Evolutionary conservation across 257 asterid genomes (phyloP), one percentile per base, ranked within the genome.

Genomic region (Gynochthodes officinalis): DNA sequence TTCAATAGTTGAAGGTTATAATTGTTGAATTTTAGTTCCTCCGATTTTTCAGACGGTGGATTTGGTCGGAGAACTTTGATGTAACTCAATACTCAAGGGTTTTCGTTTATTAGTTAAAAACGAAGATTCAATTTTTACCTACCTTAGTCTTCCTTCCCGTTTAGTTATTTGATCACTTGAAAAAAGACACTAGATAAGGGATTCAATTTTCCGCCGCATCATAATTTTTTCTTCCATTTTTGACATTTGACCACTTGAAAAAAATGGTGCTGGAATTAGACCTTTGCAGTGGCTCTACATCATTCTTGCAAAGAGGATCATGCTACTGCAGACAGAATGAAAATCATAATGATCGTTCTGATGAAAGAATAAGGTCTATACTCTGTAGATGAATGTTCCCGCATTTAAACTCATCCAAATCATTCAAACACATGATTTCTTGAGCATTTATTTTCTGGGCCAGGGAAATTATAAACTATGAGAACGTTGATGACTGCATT

Each of bases 401-500:
- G 10, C 10, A 37, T 37, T 2, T 30, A 23, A 25, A 12, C 3
- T 42, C 48, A 73, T 62, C 65, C 27, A 19, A 60, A 48, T 35
- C 14, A 30, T 27, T 9, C 13, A 52, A 14, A 48, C 16, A 32
- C 21, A 48, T 27, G 6, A 23, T 60, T 32, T 61, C 19, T 61
- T 44, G 65, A 23, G 7, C 19, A 55, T 39, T 54, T 7, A 37
- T 30, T 23, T 50, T 39, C 57, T 11, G 60, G 55, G 77, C 64
- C 64, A 42, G 18, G 7, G 68, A 66, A 37, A 46, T n/a, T 55
- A 12, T 55, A 28, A 50, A 12, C 35, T 37, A 28, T 61, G 57
- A 74, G 1, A 63, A 39, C 48, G 60, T 40, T 54, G 73, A 70
- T 76, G 71, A 25, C 49, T 62, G 44, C 67, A 70, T 44, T 30